Conservation (phyloP, 1,139 yeast species). For the Magnusiomyces ingens region DNA sequence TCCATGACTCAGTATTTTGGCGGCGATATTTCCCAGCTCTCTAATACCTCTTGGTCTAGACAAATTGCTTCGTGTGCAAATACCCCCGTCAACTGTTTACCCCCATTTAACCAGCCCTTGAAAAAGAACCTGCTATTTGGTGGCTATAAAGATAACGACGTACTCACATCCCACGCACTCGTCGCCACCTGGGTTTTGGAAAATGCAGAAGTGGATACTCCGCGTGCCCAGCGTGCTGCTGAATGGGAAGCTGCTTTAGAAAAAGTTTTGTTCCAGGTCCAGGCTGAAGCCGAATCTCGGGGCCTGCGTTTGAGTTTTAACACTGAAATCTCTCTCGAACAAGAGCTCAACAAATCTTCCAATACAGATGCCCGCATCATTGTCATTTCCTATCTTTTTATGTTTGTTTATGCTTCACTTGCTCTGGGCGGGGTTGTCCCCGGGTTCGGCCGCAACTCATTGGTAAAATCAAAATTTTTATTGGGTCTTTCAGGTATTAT, state of each 20-base stretch:
- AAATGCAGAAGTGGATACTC: constrained; percentile 40
- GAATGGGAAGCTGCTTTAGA: constrained; percentile 65
- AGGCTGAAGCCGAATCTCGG: constrained; percentile 34
- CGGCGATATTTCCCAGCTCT: constrained; percentile 51
- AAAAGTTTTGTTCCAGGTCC: constrained; percentile 44
- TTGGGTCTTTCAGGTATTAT: constrained; percentile 77
- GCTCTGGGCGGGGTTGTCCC: constrained; percentile 61
- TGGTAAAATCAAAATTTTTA: constrained; percentile 60
- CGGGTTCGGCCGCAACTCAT: constrained; percentile 26
- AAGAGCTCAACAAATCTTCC: constrained; percentile 75
- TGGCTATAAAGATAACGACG: constrained; percentile 39
- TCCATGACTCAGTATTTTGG: constrained; percentile 84
- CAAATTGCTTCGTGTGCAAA: constrained; percentile 55
- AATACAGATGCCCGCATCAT: constrained; percentile 73
- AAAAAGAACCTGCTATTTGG: constrained; percentile 67
- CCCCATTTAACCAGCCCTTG: constrained; percentile 85
- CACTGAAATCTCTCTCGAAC: constrained; percentile 76
- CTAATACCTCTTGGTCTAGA: constrained; percentile 47
- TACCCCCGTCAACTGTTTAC: constrained; percentile 85
- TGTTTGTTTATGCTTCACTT: constrained; percentile 84
- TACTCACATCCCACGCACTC: constrained; percentile 59
- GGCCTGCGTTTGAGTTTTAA: constrained; percentile 65
- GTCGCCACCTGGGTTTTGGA: constrained; percentile 62
- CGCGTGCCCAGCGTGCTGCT: constrained; percentile 40
- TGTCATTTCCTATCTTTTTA: constrained; percentile 67